phyloP scores from a whole-genome alignment of 2,329 filamentous ascomycete genomes.

The Arthrobotrys entomopaga region DNA sequence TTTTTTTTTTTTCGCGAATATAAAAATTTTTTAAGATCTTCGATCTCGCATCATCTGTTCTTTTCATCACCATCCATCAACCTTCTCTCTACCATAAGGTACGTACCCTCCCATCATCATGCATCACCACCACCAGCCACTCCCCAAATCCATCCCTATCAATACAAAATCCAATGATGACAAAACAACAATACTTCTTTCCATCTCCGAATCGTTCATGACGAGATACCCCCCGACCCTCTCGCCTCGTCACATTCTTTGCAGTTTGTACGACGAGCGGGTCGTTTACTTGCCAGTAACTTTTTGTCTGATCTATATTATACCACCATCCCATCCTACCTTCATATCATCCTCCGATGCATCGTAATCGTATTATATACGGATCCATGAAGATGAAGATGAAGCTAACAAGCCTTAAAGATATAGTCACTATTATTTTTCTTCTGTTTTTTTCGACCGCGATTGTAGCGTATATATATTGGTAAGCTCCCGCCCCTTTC shows the following conservation, averaged over 20 bases:
- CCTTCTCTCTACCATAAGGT: slow-evolving; percentile 8
- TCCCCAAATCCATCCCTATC: not conserved
- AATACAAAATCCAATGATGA: slow-evolving; percentile 45
- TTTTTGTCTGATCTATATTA: slow-evolving; percentile 57
- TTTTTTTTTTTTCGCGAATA: not conserved
- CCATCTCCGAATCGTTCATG: slow-evolving; percentile 60
- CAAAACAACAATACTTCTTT: slow-evolving; percentile 57
- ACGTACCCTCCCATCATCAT: slow-evolving; percentile 14
- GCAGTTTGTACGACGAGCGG: slow-evolving; percentile 17
- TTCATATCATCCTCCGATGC: slow-evolving; percentile 1
- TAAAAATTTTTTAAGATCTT: too few species aligned
- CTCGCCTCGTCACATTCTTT: slow-evolving; percentile 25
- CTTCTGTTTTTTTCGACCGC: not conserved
- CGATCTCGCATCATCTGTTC: not conserved
- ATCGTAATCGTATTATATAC: too few species aligned
- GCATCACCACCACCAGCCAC: not conserved
- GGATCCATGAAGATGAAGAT: not conserved
- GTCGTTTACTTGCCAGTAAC: slow-evolving; percentile 59
- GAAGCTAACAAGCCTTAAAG: slow-evolving; percentile 27
- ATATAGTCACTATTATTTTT: slow-evolving; percentile 3
- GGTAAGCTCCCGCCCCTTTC: not conserved
- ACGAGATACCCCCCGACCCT: slow-evolving; percentile 56
- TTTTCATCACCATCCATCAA: not conserved
- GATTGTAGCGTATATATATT: not conserved
- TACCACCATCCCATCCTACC: slow-evolving; percentile 3